These are phyloP conservation scores for Fusarium temperatum DNA, from an alignment of 2,329 filamentous ascomycete species.

Conservation along the genomic window DNA sequence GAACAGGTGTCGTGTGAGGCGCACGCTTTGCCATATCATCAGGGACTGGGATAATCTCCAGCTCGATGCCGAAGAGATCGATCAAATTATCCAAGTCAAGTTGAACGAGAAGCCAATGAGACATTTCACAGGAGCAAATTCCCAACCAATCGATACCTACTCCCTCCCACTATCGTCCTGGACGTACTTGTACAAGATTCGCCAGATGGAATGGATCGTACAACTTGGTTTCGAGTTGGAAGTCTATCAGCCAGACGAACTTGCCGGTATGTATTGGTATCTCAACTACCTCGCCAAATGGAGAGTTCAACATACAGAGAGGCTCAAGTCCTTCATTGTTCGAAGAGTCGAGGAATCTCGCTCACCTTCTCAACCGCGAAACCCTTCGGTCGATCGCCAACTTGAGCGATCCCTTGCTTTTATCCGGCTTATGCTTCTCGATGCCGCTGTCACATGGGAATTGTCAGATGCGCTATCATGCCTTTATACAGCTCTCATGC, in stretches of 20 bases:
- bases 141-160: constrained; percentile 62
- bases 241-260: constrained; percentile 86
- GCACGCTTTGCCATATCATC: constrained; percentile 86
- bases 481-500: constrained; percentile 73
- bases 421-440: constrained; percentile 68
- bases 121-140: constrained; percentile 49
- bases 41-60: constrained; percentile 87
- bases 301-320: constrained; percentile 73
- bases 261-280: constrained; percentile 92
- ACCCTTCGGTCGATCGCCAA: constrained; percentile 51
- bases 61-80: constrained; percentile 80
- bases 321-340: constrained; percentile 74
- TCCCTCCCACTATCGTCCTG: constrained; percentile 84
- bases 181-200: constrained; percentile 91
- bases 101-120: constrained; percentile 69
- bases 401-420: constrained; percentile 61
- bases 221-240: constrained; percentile 95
- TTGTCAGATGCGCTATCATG: constrained; percentile 64
- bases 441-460: constrained; percentile 70
- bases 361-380: constrained; percentile 5
- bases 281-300: constrained; percentile 77
- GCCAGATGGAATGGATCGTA: constrained; percentile 84
- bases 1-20: constrained; percentile 88
- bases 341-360: constrained; percentile 48
- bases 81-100: constrained; percentile 70